Conservation (phyloP, 2,329 filamentous ascomycete genomes). For the Botrytis deweyae region DNA sequence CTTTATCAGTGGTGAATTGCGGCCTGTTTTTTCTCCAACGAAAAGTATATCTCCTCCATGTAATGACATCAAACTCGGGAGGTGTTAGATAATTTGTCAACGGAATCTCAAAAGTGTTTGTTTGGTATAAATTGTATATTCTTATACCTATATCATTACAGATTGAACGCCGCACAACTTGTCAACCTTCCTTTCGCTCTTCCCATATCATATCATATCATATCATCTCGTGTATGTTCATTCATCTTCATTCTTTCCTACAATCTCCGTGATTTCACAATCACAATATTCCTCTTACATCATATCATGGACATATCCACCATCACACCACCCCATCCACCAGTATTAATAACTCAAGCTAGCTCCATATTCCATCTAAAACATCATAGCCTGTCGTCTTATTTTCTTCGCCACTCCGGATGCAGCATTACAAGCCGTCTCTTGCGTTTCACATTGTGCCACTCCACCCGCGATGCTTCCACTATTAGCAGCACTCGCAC, state of each 20-base stretch:
- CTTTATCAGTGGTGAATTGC: no score
- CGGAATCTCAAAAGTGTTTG: background rate
- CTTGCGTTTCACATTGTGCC: slow-evolving; percentile 56
- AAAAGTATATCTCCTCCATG: no score
- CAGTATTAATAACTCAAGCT: no score
- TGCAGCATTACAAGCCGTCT: slow-evolving; percentile 39
- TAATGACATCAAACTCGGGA: background rate
- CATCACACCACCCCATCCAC: no score
- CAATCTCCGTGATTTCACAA: background rate
- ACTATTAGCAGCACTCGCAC: slow-evolving; percentile 53
- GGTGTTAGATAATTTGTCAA: background rate
- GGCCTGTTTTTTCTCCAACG: no score
- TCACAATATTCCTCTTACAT: background rate
- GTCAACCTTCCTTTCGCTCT: background rate
- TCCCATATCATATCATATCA: no score
- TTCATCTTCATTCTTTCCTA: background rate
- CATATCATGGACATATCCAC: background rate
- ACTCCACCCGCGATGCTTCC: slow-evolving; percentile 46
- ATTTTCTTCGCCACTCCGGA: background rate
- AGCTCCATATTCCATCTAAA: background rate
- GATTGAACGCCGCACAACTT: background rate
- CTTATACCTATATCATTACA: background rate
- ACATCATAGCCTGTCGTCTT: background rate
- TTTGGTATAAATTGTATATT: background rate
- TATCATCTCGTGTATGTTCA: background rate